A percentile compares a stretch with the other conserved stretches of the same genome.
Evolutionary conservation across 2,329 filamentous ascomycete species (phyloP).

Genomic region (Balansia obtecta): DNA sequence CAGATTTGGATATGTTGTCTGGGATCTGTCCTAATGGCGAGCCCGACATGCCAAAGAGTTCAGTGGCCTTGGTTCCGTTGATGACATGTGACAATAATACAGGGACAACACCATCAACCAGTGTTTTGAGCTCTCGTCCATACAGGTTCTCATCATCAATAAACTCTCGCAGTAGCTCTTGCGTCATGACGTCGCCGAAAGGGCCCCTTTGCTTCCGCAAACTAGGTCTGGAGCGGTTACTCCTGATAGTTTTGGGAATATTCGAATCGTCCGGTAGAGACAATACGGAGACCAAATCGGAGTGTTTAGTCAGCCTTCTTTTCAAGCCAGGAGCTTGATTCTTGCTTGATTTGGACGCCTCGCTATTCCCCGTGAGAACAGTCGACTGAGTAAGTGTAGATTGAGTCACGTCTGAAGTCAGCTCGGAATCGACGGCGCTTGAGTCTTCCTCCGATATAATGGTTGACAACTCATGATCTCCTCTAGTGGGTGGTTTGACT

Average conservation of each 20-base stretch:
- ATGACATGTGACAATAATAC: constrained; percentile 80
- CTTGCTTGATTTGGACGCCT: constrained; percentile 6
- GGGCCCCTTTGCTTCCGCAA: constrained; percentile 61
- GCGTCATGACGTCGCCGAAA: constrained; percentile 54
- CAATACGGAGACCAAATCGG: constrained; percentile 85
- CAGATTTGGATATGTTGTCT: constrained; percentile 63
- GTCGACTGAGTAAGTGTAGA: constrained; percentile 43
- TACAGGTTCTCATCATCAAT: constrained; percentile 77
- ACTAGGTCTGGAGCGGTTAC: constrained; percentile 65
- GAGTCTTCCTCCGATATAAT: constrained; percentile 41
- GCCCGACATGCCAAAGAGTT: constrained; percentile 50
- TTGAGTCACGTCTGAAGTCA: constrained; percentile 33
- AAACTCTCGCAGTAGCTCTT: constrained; percentile 70
- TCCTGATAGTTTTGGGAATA: constrained; percentile 48
- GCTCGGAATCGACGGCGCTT: constrained; percentile 33
- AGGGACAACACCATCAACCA: constrained; percentile 91
- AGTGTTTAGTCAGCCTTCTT: constrained; percentile 76
- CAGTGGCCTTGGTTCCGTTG: constrained; percentile 51
- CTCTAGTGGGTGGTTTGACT: constrained; percentile 38
- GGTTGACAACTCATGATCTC: constrained; percentile 43
- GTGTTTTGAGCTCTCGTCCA: constrained; percentile 76
- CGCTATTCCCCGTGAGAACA: constrained; percentile 33
- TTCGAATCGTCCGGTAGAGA: constrained; percentile 53
- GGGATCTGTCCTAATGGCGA: constrained; percentile 33
- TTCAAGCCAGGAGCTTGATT: constrained; percentile 46